Evolutionary conservation across 768 basidiomycete genomes (phyloP).

Genomic region (Tulasnella sp.): DNA sequence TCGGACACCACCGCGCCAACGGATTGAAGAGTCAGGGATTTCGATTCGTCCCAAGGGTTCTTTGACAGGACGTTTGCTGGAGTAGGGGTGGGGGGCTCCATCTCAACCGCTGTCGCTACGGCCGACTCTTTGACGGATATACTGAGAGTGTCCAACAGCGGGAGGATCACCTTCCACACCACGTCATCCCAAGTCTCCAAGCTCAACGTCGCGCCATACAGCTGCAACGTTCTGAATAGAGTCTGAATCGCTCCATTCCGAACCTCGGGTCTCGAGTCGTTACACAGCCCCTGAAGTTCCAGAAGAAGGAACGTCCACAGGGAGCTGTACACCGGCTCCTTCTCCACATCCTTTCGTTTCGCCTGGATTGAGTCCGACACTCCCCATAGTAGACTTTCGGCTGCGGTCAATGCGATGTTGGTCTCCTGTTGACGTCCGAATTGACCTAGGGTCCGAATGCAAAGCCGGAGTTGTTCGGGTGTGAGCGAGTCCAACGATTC

Average conservation of each 20-base stretch:
- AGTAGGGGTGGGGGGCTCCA: conserved; percentile 29
- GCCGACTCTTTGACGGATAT: conserved; percentile 53
- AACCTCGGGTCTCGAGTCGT: conserved; percentile 83
- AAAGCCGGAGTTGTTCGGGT: conserved; percentile 78
- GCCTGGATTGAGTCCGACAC: conserved; percentile 94
- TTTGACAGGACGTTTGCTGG: conserved; percentile 24
- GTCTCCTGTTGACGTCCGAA: conserved; percentile 94
- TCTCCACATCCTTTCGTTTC: conserved; percentile 66
- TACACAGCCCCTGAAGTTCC: conserved; percentile 80
- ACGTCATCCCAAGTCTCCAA: conserved; percentile 86
- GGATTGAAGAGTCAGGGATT: conserved; percentile 80
- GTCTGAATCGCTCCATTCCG: conserved; percentile 95
- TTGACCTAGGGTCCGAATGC: conserved; percentile 86
- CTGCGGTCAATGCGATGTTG: conserved; percentile 93
- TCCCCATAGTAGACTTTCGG: conserved; percentile 91
- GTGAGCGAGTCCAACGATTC: conserved; percentile 86
- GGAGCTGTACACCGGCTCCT: conserved; percentile 72
- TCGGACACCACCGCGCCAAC: conserved; percentile 82
- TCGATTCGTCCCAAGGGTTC: conserved; percentile 84
- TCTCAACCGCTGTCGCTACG: background rate
- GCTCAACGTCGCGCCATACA: conserved; percentile 87
- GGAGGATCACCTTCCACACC: conserved; percentile 89
- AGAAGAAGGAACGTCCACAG: conserved; percentile 93
- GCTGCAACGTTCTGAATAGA: conserved; percentile 87
- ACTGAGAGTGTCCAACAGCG: conserved; percentile 73